Conservation (phyloP, 768 basidiomycete genomes). For the Dendrothele bispora region DNA sequence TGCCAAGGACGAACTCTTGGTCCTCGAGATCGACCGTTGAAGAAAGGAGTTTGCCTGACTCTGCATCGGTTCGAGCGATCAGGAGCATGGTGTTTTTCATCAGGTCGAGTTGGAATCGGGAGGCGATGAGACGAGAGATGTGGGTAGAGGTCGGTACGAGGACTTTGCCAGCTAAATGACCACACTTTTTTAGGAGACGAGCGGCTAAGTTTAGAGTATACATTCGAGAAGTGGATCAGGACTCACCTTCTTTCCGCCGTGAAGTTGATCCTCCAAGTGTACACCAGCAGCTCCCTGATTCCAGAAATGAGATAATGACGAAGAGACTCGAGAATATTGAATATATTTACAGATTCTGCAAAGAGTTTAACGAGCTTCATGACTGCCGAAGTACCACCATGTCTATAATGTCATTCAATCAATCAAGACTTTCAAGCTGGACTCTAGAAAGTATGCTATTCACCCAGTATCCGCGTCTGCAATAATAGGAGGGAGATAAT, state of each 20-base stretch:
- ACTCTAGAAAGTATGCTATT: conserved; percentile 16
- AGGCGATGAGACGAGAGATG: conserved; percentile 77
- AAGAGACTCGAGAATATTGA: not conserved
- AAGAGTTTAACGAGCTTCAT: conserved; percentile 95
- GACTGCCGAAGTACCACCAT: conserved; percentile 89
- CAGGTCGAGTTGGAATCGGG: conserved; percentile 90
- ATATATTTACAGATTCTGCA: conserved; percentile 73
- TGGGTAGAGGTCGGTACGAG: conserved; percentile 90
- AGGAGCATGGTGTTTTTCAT: conserved; percentile 85
- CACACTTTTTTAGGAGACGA: too few relatives aligned
- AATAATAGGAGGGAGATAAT: conserved; percentile 90
- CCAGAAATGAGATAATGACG: conserved; percentile 5
- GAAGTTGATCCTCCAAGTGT: conserved; percentile 92
- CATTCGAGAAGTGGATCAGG: not conserved
- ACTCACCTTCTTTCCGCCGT: conserved; percentile 86
- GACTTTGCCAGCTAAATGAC: conserved; percentile 90
- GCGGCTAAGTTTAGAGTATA: conserved; percentile 5
- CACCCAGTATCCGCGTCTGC: conserved; percentile 96
- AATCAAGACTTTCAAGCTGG: conserved; percentile 1
- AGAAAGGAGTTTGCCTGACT: conserved; percentile 81
- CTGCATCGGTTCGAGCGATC: conserved; percentile 91
- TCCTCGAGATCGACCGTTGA: conserved; percentile 82
- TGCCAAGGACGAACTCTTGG: conserved; percentile 76
- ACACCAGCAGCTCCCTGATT: conserved; percentile 80
- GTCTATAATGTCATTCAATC: conserved; percentile 44